Percentiles rank a stretch among this genome's conserved stretches.
Conservation (phyloP, 2,329 filamentous ascomycete genomes). For the Cladosporium sp. region DNA sequence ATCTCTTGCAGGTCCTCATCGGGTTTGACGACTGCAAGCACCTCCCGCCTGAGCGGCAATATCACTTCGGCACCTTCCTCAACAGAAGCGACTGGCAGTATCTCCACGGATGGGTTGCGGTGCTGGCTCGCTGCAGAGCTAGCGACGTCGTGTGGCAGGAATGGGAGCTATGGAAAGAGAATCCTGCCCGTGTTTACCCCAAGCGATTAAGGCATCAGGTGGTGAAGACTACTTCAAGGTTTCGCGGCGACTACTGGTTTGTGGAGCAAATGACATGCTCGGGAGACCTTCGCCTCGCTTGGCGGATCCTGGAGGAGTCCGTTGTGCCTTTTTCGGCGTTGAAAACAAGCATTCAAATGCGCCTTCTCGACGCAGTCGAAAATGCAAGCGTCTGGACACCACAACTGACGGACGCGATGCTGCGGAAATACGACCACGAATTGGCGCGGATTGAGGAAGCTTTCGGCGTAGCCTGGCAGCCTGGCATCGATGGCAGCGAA, state of each 20-base stretch:
- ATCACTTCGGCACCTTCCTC: constrained; percentile 29
- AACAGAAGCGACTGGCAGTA: constrained; percentile 27
- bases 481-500: constrained; percentile 13
- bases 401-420: constrained; percentile 21
- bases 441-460: constrained; percentile 26
- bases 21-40: constrained; percentile 27
- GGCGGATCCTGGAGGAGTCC: constrained; percentile 25
- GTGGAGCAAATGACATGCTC: constrained; percentile 28
- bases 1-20: constrained; percentile 31
- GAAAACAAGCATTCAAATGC: constrained; percentile 16
- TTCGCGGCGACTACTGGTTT: constrained; percentile 30
- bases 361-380: constrained; percentile 25
- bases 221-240: constrained; percentile 18
- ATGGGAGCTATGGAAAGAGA: constrained; percentile 29
- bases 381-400: constrained; percentile 22
- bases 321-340: constrained; percentile 19
- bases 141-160: constrained; percentile 28
- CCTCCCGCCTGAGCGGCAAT: constrained; percentile 24
- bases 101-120: constrained; percentile 31
- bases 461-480: constrained; percentile 26
- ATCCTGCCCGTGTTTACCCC: constrained; percentile 16
- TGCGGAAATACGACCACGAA: constrained; percentile 27
- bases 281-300: constrained; percentile 26
- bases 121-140: constrained; percentile 27
- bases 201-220: constrained; percentile 13